These are phyloP conservation scores for Sporisorium exsertum DNA, from an alignment of 1,284 basidiomycete genomes.

Conservation along the genomic window DNA sequence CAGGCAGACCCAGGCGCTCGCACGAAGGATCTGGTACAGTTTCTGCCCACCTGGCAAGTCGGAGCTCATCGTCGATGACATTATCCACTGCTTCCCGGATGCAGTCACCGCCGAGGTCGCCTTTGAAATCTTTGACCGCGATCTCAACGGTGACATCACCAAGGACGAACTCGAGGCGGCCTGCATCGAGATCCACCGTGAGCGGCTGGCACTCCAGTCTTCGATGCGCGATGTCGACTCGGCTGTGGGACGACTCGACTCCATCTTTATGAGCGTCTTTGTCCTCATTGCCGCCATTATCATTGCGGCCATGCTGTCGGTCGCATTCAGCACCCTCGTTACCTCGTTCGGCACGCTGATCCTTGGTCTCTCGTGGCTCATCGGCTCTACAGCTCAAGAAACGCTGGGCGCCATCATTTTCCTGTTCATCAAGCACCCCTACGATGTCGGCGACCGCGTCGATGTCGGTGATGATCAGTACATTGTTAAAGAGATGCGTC, in stretches of 20 bases:
- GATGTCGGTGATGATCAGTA: constrained; percentile 73
- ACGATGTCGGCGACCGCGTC: constrained; percentile 82
- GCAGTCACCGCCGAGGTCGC: constrained; percentile 68
- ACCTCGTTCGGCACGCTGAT: constrained; percentile 84
- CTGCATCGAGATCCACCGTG: constrained; percentile 83
- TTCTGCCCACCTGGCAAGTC: constrained; percentile 74
- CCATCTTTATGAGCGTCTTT: constrained; percentile 72
- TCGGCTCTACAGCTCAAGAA: constrained; percentile 78
- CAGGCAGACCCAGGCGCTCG: constrained; percentile 86
- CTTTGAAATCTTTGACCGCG: constrained; percentile 84
- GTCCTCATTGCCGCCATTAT: constrained; percentile 79
- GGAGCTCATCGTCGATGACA: constrained; percentile 77
- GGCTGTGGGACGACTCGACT: constrained; percentile 74
- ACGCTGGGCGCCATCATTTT: constrained; percentile 83
- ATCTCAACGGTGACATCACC: constrained; percentile 82
- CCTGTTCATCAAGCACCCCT: constrained; percentile 84
- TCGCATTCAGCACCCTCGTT: constrained; percentile 79
- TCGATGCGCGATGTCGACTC: constrained; percentile 92
- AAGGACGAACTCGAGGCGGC: constrained; percentile 83
- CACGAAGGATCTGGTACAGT: constrained; percentile 86
- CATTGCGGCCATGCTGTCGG: constrained; percentile 73
- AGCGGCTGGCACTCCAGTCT: constrained; percentile 84
- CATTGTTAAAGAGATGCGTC: constrained; percentile 86
- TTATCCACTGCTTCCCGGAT: constrained; percentile 78
- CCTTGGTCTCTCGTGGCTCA: constrained; percentile 89